phyloP scores from a whole-genome alignment of 352 stramenopile genomes.

The Globisporangium paddicum region DNA sequence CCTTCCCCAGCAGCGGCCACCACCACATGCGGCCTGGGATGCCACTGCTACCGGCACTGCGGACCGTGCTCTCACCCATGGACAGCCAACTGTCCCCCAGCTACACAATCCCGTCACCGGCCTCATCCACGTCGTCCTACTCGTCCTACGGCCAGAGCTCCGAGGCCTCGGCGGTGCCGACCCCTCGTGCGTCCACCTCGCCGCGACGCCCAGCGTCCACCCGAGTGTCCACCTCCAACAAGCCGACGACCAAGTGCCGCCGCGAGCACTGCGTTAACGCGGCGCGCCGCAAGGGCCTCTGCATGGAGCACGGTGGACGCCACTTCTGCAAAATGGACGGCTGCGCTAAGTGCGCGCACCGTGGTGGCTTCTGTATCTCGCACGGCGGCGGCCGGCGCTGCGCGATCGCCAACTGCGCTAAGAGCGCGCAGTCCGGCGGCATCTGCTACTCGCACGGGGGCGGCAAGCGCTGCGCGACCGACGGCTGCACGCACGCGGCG shows the following conservation, averaged over 20 bases:
- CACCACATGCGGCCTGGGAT: not conserved
- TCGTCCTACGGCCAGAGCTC: slow-evolving; percentile 11
- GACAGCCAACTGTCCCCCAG: slow-evolving; percentile 3
- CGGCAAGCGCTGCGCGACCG: slow-evolving; percentile 73
- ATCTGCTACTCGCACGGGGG: slow-evolving; percentile 85
- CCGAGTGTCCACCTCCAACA: slow-evolving; percentile 16
- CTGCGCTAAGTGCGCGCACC: slow-evolving; percentile 80
- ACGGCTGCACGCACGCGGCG: slow-evolving; percentile 71
- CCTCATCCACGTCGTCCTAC: slow-evolving; percentile 15
- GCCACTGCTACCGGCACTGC: slow-evolving; percentile 6
- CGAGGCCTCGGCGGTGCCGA: not conserved
- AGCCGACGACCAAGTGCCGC: slow-evolving; percentile 37
- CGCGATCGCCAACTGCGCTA: slow-evolving; percentile 64
- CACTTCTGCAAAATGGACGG: slow-evolving; percentile 85
- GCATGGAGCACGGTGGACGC: slow-evolving; percentile 83
- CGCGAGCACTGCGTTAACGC: slow-evolving; percentile 64
- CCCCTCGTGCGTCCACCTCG: slow-evolving; percentile 7
- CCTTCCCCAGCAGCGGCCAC: not conserved
- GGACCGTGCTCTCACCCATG: not conserved
- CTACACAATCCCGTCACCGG: slow-evolving; percentile 2
- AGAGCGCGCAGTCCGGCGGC: slow-evolving; percentile 75
- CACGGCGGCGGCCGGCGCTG: slow-evolving; percentile 76
- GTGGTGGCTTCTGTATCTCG: slow-evolving; percentile 76
- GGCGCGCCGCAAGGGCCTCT: slow-evolving; percentile 75
- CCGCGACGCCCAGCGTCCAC: not conserved